Base-by-base conservation (phyloP, 2,329 filamentous ascomycete genomes). In the Epichloe scottii region DNA sequence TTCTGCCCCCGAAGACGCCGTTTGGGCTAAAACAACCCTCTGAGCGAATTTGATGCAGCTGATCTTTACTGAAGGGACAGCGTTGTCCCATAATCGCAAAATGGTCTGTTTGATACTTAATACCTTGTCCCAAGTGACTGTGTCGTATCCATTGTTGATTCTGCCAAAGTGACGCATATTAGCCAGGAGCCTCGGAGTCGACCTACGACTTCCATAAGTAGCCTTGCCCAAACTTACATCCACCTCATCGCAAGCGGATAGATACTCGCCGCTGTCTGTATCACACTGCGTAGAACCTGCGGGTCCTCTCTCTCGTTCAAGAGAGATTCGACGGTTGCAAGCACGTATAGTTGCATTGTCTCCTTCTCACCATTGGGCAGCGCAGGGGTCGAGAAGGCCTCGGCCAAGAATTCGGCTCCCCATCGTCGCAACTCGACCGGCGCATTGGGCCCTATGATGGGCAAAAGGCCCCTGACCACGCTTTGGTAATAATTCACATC, bases 31-130 rank as follows among this genome's bases (percentile, higher is more conserved):
- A 43, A 98, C 86, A 43, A 97, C 88, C 56, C 88, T 83, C 71
- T 98, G 91, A 38, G 89, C 85, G 67, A 98, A 98, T 68, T 98
- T 98, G 76, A 97, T 85, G 71, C 93, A 97, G 74, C 89, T 95
- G 66, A 97, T 84, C 60, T 84, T 84, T 56, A 97, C 80, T 3
- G 88, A 85, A 12, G 84, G 77, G 14, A 80, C 72, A 17, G 87
- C 84, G 42, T 75, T 78, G 59, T 96, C 91, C 91, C 94, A 96
- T 62, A 93, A 82, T 53, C 81, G 82, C 54, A 98, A 69, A 58
- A 98, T 93, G 60, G 84, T 86, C 51, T 86, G 81, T 72, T 98
- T 98, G 69, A 97, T 91, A 11, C 82, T 78, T 50, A 81, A 77
- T 80, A 97, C 94, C 57, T 84, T 81, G 63, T 93, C 85, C 93